Evolutionary conservation across 768 basidiomycete genomes (phyloP).

Genomic region (Hemileccinum rubropunctum): DNA sequence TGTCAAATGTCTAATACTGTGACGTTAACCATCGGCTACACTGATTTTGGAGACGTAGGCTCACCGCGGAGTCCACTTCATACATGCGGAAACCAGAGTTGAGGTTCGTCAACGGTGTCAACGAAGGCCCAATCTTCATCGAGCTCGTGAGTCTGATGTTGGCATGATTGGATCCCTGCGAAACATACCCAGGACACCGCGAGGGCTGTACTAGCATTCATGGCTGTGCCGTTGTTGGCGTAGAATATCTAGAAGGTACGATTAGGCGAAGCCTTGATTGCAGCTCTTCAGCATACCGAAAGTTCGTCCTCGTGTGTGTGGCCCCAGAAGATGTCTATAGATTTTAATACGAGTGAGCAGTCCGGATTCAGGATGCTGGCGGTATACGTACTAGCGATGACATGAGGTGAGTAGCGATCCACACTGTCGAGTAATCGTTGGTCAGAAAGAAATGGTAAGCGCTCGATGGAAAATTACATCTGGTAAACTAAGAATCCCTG

Average conservation of each 20-base stretch:
- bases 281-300: conserved; percentile 35
- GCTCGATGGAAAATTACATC: conserved; percentile 29
- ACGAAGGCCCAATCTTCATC: conserved; percentile 41
- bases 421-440: conserved; percentile 24
- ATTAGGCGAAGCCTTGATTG: background rate
- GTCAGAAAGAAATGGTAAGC: background rate
- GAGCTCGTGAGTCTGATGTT: background rate
- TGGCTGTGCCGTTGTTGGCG: conserved; percentile 59
- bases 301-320: conserved; percentile 71
- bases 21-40: background rate
- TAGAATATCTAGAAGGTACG: conserved; percentile 55
- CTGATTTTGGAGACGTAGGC: conserved; percentile 3
- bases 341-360: conserved; percentile 11
- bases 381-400: conserved; percentile 37
- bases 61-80: conserved; percentile 35
- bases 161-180: background rate
- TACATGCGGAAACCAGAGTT: conserved; percentile 62
- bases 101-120: conserved; percentile 63
- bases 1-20: conserved; percentile 79
- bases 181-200: conserved; percentile 43
- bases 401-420: conserved; percentile 45
- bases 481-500: conserved; percentile 35
- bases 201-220: conserved; percentile 51
- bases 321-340: conserved; percentile 60
- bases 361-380: background rate